phyloP scores from a whole-genome alignment of 768 basidiomycete species.

The Daedaleopsis sinensis region DNA sequence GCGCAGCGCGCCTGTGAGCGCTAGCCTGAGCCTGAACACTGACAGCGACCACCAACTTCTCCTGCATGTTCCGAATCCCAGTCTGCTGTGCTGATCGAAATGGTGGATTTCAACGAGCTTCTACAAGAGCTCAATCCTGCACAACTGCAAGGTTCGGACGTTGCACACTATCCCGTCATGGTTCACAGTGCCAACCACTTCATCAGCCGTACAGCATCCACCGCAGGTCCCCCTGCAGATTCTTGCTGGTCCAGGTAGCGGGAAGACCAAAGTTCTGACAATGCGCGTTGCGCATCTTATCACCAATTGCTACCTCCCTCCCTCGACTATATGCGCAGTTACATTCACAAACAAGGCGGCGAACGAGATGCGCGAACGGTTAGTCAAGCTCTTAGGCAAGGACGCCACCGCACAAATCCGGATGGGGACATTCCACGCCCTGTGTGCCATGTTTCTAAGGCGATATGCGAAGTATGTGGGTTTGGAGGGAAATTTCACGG shows the following conservation, averaged over 20 bases:
- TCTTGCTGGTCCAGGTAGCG: conserved; percentile 79
- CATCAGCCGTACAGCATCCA: conserved; percentile 66
- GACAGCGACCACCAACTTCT: conserved; percentile 3
- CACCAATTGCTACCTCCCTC: conserved; percentile 48
- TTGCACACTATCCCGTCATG: neutral
- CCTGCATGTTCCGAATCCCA: neutral
- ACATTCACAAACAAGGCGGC: conserved; percentile 93
- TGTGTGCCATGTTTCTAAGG: conserved; percentile 74
- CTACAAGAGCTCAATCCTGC: conserved; percentile 27
- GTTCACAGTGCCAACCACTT: neutral
- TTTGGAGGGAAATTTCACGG: conserved; percentile 74
- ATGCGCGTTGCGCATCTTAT: conserved; percentile 72
- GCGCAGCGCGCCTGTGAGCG: neutral
- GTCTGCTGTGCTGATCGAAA: neutral
- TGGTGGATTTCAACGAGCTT: conserved; percentile 10
- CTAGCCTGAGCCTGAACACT: too few species aligned
- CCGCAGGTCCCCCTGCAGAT: conserved; percentile 73
- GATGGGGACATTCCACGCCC: conserved; percentile 80
- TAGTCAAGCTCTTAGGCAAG: conserved; percentile 69
- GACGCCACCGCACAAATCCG: conserved; percentile 53
- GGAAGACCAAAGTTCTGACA: conserved; percentile 73
- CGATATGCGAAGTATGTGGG: conserved; percentile 60
- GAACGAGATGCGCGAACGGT: conserved; percentile 78
- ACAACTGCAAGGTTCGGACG: conserved; percentile 40
- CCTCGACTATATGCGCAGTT: conserved; percentile 72